Base-by-base conservation (phyloP, 1,284 basidiomycete species). In the Boletus coffeatus region DNA sequence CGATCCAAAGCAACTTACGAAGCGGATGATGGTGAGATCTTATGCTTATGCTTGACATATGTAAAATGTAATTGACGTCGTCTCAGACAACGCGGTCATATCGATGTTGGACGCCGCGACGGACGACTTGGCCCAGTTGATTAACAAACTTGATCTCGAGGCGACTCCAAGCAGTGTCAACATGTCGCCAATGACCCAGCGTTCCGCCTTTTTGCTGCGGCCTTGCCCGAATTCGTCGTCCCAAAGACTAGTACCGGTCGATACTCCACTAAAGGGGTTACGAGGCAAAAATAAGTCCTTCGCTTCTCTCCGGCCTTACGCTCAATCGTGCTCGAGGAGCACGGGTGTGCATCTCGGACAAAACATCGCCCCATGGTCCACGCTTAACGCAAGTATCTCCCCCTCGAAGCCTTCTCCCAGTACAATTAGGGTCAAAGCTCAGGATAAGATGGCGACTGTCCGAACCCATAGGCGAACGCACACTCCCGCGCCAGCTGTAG, bases 61-160 rank as follows among this genome's bases (percentile, higher is more conserved):
- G 2, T 41, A 57, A 37, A 46, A 46, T 55, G 56, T 21, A 61
- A 55, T 60, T 67, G 46, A 68, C n/a, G 32, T 60, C 37, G n/a
- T 64, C 61, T 16, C 61, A 66, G 65, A 68, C 34, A 86, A 67
- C 18, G 89, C 81, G 62, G 83, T 83, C n/a, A 70, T 92, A 2
- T 88, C 85, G 0, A 81, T 90, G 21, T 74, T 92, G 21, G 87
- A 88, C 63, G 88, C 86, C 0, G 90, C 87, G 0, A 92, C 90
- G 0, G 85, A 90, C 60, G 90, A 92, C 55, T 79, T 93, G 2
- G 90, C 88, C 0, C 83, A 83, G 57, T 77, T 93, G 13, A 89
- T 93, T 73, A 89, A 86, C 66, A 81, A 82, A 21, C 78, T 92
- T 29, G 88, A 92, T 67, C 78, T 92, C 2, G 84, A 90, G 68